Conservation (phyloP, 306 rosid genomes). For the Fragaria ananassa region DNA sequence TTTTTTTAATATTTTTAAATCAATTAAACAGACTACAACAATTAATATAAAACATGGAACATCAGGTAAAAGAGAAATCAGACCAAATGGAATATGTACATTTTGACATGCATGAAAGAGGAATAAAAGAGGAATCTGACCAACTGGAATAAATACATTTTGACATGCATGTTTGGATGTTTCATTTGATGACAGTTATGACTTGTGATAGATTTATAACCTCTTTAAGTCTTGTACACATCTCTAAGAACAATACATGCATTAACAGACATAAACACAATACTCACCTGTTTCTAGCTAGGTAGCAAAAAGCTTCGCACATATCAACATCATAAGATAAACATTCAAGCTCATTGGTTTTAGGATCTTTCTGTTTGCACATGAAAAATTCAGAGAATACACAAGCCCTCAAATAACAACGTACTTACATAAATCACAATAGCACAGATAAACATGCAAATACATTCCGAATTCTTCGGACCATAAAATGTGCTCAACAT, state of each 20-base stretch:
- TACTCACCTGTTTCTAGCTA: slow-evolving; percentile 91
- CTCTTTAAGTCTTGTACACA: slow-evolving; percentile 13
- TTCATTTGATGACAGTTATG: neutral
- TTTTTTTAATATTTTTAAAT: too few relatives aligned
- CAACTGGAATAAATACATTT: neutral
- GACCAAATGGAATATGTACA: neutral
- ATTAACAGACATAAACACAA: slow-evolving; percentile 1
- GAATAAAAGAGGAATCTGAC: too few relatives aligned
- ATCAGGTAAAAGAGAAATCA: neutral
- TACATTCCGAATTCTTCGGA: neutral
- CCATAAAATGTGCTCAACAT: neutral
- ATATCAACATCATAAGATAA: slow-evolving; percentile 74
- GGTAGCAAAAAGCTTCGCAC: too few relatives aligned
- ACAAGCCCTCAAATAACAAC: neutral
- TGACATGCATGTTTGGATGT: neutral
- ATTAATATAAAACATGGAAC: too few relatives aligned
- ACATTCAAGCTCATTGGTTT: slow-evolving; percentile 88
- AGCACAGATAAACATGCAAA: neutral
- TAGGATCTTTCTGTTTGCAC: slow-evolving; percentile 69
- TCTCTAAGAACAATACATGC: neutral
- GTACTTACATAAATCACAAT: neutral
- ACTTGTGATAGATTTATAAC: too few relatives aligned
- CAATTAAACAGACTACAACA: too few relatives aligned
- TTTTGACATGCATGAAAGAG: neutral
- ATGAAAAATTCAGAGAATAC: slow-evolving; percentile 34